Conservation (phyloP, 805 yeast genomes). For the Candida dajiaensis region DNA sequence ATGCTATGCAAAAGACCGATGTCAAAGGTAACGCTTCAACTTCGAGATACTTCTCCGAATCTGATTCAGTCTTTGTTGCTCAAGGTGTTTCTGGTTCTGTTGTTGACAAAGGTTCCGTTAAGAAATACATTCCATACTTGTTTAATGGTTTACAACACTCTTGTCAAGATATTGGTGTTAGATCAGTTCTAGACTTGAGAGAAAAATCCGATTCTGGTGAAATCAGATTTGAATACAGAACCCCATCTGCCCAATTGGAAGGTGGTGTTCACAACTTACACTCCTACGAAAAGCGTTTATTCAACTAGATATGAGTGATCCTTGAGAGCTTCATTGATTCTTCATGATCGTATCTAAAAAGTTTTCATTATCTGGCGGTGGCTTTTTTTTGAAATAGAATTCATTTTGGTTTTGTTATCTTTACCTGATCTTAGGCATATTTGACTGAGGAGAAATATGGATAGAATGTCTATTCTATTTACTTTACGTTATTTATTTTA, state of each 20-base stretch:
- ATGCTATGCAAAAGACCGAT: conserved; percentile 93
- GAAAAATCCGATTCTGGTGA: conserved; percentile 56
- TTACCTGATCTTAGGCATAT: not conserved
- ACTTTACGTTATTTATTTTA: not conserved
- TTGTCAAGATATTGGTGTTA: conserved; percentile 94
- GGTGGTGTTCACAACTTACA: conserved; percentile 97
- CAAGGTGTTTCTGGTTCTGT: conserved; percentile 99
- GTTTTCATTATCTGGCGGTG: not conserved
- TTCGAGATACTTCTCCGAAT: conserved; percentile 95
- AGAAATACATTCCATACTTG: conserved; percentile 90
- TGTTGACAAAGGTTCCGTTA: conserved; percentile 92
- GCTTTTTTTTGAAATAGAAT: not conserved
- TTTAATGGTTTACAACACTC: conserved; percentile 97
- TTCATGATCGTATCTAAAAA: not conserved
- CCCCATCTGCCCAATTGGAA: conserved; percentile 97
- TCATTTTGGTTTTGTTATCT: not conserved
- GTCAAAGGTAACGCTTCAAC: conserved; percentile 94
- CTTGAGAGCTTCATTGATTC: not conserved
- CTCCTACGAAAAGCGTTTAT: conserved; percentile 96
- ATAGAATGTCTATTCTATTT: not conserved
- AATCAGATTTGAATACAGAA: conserved; percentile 93
- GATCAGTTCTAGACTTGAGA: conserved; percentile 59
- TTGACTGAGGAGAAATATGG: not conserved
- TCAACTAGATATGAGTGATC: conserved; percentile 40
- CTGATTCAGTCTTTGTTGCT: conserved; percentile 93